These are phyloP conservation scores for Penicillium flavigenum DNA, from an alignment of 495 filamentous ascomycete genomes.

Conservation along the genomic window DNA sequence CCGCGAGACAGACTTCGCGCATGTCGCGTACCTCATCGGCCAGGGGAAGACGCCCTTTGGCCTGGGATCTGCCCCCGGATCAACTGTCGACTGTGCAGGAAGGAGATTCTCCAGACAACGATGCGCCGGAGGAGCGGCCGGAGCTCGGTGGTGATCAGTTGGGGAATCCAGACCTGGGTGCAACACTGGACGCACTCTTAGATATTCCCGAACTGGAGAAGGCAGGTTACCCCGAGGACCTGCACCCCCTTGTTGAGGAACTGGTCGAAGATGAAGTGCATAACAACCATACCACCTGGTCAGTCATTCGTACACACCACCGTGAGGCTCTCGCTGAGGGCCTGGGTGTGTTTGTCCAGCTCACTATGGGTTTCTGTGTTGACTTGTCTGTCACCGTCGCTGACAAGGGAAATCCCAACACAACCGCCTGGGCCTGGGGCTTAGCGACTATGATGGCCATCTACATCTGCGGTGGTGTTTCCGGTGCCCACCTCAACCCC, in stretches of 20 bases:
- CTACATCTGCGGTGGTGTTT: conserved; percentile 56
- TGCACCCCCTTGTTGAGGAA: conserved; percentile 42
- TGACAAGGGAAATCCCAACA: conserved; percentile 44
- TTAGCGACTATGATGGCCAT: conserved; percentile 58
- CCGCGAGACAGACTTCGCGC: conserved; percentile 22
- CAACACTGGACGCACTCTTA: conserved; percentile 14
- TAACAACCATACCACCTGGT: conserved; percentile 55
- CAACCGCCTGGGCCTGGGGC: conserved; percentile 55
- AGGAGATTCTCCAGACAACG: conserved; percentile 17
- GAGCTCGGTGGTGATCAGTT: conserved; percentile 24
- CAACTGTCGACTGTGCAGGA: conserved; percentile 32
- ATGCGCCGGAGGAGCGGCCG: conserved; percentile 11
- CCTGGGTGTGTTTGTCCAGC: conserved; percentile 45
- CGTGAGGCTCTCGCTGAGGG: conserved; percentile 52
- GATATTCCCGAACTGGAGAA: conserved; percentile 28
- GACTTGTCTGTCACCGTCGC: conserved; percentile 50
- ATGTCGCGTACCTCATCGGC: conserved; percentile 33
- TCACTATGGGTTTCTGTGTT: conserved; percentile 48
- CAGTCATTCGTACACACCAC: conserved; percentile 50
- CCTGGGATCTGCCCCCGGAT: conserved; percentile 18
- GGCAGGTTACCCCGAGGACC: conserved; percentile 34
- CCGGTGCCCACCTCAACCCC: conserved; percentile 56
- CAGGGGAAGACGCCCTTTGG: conserved; percentile 26
- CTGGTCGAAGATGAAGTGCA: conserved; percentile 46
- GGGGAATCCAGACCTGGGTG: conserved; percentile 19